Conservation (phyloP, 2,329 filamentous ascomycete genomes). For the Tolypocladium album region DNA sequence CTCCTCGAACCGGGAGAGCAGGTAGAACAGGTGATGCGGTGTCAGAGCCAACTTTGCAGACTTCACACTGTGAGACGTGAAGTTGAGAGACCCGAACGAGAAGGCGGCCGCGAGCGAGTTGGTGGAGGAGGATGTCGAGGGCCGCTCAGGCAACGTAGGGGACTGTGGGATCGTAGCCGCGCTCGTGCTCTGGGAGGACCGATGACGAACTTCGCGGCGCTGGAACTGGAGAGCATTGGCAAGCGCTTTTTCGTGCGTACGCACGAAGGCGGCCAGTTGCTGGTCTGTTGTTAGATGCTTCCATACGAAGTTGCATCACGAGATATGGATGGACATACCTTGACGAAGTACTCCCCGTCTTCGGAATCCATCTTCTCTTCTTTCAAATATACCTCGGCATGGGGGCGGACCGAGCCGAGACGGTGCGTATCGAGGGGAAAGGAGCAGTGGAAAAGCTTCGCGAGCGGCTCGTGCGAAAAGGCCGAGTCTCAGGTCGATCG, state of each 20-base stretch:
- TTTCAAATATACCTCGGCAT: conserved; percentile 26
- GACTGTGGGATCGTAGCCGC: conserved; percentile 44
- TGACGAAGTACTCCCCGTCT: conserved; percentile 83
- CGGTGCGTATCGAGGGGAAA: background rate
- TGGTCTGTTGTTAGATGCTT: conserved; percentile 26
- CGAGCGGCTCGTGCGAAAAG: background rate
- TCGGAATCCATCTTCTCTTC: conserved; percentile 62
- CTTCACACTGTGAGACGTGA: conserved; percentile 77
- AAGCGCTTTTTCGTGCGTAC: conserved; percentile 92
- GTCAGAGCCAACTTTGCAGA: conserved; percentile 87
- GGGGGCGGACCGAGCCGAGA: conserved; percentile 2
- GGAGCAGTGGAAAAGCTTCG: background rate
- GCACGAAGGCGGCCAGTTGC: conserved; percentile 94
- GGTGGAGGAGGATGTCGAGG: conserved; percentile 57
- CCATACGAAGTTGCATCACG: background rate
- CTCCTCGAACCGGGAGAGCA: conserved; percentile 91
- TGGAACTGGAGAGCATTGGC: conserved; percentile 84
- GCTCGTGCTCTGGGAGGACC: conserved; percentile 53
- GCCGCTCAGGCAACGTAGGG: conserved; percentile 48
- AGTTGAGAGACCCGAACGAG: conserved; percentile 74
- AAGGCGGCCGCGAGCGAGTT: conserved; percentile 73
- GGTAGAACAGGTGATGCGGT: conserved; percentile 92
- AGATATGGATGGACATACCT: conserved; percentile 40
- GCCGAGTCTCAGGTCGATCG: background rate
- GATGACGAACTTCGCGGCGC: conserved; percentile 64